phyloP scores from a whole-genome alignment of 179 eudicot genomes.

The Amaranthus tricolor region DNA sequence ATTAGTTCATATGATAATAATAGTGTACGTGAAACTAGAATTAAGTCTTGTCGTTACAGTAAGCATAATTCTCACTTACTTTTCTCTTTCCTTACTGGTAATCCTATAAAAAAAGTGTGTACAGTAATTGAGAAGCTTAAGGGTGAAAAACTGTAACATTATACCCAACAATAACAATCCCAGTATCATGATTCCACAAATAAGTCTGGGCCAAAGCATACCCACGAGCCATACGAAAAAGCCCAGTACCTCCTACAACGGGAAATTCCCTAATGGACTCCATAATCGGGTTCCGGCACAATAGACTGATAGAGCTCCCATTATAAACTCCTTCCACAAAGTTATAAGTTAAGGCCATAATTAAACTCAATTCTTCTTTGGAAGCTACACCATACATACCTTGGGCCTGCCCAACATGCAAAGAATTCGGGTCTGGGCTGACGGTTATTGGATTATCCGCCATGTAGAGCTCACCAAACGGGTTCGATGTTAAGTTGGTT shows the following conservation, averaged over 20 bases:
- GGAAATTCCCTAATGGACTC: constrained; percentile 40
- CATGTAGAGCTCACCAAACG: constrained; percentile 30
- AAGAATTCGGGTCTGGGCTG: constrained; percentile 36
- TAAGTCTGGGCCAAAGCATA: constrained; percentile 32
- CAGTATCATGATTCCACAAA: constrained; percentile 21
- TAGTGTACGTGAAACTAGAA: too few species aligned
- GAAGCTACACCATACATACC: constrained; percentile 32
- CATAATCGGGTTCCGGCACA: constrained; percentile 22
- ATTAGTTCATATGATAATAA: too few species aligned
- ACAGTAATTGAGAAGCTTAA: not conserved
- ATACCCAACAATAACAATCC: constrained; percentile 47
- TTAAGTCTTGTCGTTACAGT: too few species aligned
- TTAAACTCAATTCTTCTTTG: constrained; percentile 10
- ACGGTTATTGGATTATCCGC: constrained; percentile 42
- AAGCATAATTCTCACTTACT: too few species aligned
- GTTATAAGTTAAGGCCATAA: constrained; percentile 29
- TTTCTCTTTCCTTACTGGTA: too few species aligned
- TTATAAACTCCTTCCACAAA: constrained; percentile 39
- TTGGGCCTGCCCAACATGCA: constrained; percentile 39
- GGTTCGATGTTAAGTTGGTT: not conserved
- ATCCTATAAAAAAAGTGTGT: too few species aligned
- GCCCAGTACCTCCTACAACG: constrained; percentile 49
- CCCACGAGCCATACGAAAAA: constrained; percentile 51
- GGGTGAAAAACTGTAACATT: constrained; percentile 42
- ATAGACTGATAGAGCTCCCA: constrained; percentile 37